Evolutionary conservation across 306 rosid genomes (phyloP).

Genomic region (Acacia confusa): DNA sequence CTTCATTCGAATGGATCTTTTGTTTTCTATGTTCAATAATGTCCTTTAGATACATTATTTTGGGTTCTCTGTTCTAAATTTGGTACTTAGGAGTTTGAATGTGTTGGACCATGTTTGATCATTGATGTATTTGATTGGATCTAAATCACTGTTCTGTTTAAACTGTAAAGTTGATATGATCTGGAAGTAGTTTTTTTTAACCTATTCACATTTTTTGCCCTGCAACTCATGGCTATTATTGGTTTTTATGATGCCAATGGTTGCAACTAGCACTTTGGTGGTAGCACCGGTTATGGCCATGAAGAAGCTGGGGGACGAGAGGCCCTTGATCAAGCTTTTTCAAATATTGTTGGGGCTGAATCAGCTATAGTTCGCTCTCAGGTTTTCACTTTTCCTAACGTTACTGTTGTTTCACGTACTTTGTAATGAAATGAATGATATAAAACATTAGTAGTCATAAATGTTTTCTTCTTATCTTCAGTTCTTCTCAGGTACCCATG

Average conservation of each 20-base stretch:
- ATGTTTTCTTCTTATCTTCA: constrained; percentile 42
- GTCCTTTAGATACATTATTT: not conserved
- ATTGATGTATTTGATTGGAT: constrained; percentile 4
- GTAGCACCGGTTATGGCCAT: constrained; percentile 96
- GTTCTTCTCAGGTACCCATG: constrained; percentile 99
- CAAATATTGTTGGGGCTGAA: constrained; percentile 91
- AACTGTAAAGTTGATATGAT: not conserved
- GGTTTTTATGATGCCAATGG: constrained; percentile 10
- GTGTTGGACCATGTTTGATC: constrained; percentile 1
- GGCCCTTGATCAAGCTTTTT: constrained; percentile 89
- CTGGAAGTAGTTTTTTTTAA: not conserved
- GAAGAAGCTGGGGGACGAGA: constrained; percentile 98
- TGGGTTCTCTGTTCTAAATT: constrained; percentile 5
- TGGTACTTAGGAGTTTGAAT: not conserved
- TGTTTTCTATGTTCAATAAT: not conserved
- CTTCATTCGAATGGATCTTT: not conserved
- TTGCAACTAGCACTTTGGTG: constrained; percentile 76
- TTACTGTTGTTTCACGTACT: constrained; percentile 12
- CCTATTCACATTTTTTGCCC: not conserved
- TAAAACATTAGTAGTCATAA: not conserved
- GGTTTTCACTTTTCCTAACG: constrained; percentile 49
- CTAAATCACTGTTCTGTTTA: not conserved
- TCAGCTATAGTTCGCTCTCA: constrained; percentile 93
- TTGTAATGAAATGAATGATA: constrained; percentile 1
- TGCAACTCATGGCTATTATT: not conserved